Conservation (phyloP, 2,329 filamentous ascomycete genomes). For the Ophiosphaerella narmari region DNA sequence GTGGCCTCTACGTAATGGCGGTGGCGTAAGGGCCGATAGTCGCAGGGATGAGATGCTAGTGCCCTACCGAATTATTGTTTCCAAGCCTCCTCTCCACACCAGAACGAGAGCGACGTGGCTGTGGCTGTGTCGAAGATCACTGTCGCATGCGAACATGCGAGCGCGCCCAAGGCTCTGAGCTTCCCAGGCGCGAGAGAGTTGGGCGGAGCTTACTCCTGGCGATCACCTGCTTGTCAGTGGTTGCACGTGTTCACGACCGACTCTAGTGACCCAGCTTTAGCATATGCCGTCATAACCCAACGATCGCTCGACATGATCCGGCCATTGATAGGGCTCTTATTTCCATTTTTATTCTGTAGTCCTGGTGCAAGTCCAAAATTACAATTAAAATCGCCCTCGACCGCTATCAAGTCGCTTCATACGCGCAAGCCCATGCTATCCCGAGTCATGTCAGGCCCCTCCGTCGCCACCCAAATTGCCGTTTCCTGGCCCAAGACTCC, state of each 20-base stretch:
- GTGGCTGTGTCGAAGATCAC: slow-evolving; percentile 24
- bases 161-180: too few relatives aligned
- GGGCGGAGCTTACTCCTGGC: not conserved
- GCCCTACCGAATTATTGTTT: not conserved
- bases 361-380: not conserved
- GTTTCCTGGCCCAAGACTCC: not conserved
- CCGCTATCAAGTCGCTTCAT: slow-evolving; percentile 9
- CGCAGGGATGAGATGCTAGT: not conserved
- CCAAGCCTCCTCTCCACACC: too few relatives aligned
- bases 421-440: not conserved
- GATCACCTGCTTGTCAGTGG: slow-evolving; percentile 7
- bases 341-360: not conserved
- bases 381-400: slow-evolving; percentile 3
- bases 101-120: not conserved
- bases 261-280: slow-evolving; percentile 12
- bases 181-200: not conserved
- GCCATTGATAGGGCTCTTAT: not conserved
- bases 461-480: slow-evolving; percentile 1
- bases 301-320: not conserved
- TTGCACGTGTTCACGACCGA: slow-evolving; percentile 2
- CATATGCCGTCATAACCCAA: slow-evolving; percentile 13
- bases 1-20: too few relatives aligned
- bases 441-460: not conserved
- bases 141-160: not conserved
- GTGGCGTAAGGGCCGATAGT: too few relatives aligned